Percentiles rank a stretch among this genome's conserved stretches.
Evolutionary conservation across 257 asterid genomes (phyloP).

Genomic region (Gardenia jasminoides): DNA sequence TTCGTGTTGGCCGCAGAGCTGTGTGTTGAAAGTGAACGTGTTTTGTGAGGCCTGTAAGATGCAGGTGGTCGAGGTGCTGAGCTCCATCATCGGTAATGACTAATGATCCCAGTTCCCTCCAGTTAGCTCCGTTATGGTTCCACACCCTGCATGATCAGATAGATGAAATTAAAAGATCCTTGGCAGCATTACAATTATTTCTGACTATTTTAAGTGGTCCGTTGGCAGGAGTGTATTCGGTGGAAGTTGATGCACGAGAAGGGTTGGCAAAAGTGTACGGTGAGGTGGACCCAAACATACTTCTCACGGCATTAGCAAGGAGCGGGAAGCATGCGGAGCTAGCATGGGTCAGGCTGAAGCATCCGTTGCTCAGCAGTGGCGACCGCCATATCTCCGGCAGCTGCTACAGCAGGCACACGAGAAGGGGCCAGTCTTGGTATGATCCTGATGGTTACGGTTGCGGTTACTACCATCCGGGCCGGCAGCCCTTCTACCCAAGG

Average conservation of each 20-base stretch:
- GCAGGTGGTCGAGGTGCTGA: not conserved
- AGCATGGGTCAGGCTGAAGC: not conserved
- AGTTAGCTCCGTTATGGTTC: no score
- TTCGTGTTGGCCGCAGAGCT: not conserved
- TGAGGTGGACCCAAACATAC: slow-evolving; percentile 16
- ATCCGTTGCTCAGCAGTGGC: not conserved
- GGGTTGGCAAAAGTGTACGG: slow-evolving; percentile 14
- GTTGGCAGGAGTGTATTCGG: slow-evolving; percentile 20
- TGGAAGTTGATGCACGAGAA: slow-evolving; percentile 11
- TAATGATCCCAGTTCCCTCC: not conserved
- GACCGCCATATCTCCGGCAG: no score
- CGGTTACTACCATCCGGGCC: not conserved
- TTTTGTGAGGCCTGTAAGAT: slow-evolving; percentile 2
- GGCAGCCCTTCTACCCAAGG: not conserved
- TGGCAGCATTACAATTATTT: no score
- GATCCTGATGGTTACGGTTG: not conserved
- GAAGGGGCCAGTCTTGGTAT: not conserved
- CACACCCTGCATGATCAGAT: no score
- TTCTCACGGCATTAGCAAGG: slow-evolving; percentile 4
- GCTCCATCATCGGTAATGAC: not conserved
- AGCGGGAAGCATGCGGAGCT: slow-evolving; percentile 17
- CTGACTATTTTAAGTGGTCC: no score
- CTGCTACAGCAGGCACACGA: not conserved
- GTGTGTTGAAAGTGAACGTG: slow-evolving; percentile 6
- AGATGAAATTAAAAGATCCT: no score